Evolutionary conservation across 192 early-diverging fungal genomes (phyloP), one percentile per base, ranked within the genome.

Genomic region (Irineochytrium annulatum): DNA sequence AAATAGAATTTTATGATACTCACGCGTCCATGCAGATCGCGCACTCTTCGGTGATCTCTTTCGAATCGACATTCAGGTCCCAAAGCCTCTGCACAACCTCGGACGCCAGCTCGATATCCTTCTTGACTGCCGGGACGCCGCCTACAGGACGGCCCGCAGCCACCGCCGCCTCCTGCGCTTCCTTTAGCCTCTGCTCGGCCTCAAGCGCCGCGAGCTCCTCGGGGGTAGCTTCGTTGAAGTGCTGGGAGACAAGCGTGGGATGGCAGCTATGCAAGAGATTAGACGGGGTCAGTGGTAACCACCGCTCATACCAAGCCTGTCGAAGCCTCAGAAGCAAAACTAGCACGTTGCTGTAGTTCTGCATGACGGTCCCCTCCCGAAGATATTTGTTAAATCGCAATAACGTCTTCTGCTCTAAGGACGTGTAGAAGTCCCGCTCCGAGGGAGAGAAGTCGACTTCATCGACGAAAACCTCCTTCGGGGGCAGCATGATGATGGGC

Each of bases 401-500:
- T 30, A 65, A 31, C 0, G 52, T 53, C 32, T 45, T 57, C 33
- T 39, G 34, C 27, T 72, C 74, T n/a, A 87, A 51, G 41, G 72
- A 34, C n/a, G 71, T 57, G 65, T 91, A 89, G 52, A 87, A 84
- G 13, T 77, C 75, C 6, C 70, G 64, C 52, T 90, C 87, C 14
- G 78, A 64, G 3, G 24, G 32, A 3, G 77, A 58, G 57, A 56
- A 58, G 43, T 20, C 62, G 14, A 27, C 54, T 20, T 52, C 20
- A 1, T 49, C 26, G 2, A 71, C 6, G 13, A 20, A 46, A 28
- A 55, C 35, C 3, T 27, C 39, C 52, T 57, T 55, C n/a, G 35
- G 17, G 3, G 89, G 88, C 17, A 93, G 72, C 1, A 76, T 59
- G 2, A 92, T 59, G 48, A 91, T 62, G 26, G 87, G 77, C 32